A percentile compares a stretch with the other conserved stretches of the same genome.
Conservation (phyloP, 192 early-diverging fungal species). For the Paraglomus occultum region DNA sequence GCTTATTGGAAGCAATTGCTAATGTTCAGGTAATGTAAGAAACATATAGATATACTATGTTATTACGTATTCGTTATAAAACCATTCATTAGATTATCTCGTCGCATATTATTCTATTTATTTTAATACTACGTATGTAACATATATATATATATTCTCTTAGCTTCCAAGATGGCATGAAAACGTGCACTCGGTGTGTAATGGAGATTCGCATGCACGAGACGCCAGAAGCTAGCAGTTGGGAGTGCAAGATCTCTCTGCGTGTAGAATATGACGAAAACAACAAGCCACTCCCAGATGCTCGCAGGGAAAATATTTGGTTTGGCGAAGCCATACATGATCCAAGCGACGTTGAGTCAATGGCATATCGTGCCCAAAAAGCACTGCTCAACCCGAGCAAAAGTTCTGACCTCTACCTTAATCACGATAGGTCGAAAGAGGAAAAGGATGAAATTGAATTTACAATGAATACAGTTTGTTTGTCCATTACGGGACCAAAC, state of each 20-base stretch:
- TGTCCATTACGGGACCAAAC: constrained; percentile 51
- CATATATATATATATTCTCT: too few species aligned
- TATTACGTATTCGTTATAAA: neutral
- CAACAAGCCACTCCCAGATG: constrained; percentile 23
- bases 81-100: neutral
- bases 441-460: constrained; percentile 51
- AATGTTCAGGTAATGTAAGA: constrained; percentile 34
- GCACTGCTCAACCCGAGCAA: constrained; percentile 51
- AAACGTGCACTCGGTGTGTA: constrained; percentile 56
- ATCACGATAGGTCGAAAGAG: constrained; percentile 21
- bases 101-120: neutral
- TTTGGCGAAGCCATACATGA: constrained; percentile 39
- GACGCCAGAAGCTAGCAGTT: constrained; percentile 12
- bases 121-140: too few species aligned
- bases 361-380: constrained; percentile 53
- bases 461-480: constrained; percentile 49
- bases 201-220: constrained; percentile 50
- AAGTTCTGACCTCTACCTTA: constrained; percentile 7
- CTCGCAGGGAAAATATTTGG: constrained; percentile 37
- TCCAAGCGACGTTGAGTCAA: constrained; percentile 39
- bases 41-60: neutral
- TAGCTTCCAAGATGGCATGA: constrained; percentile 48
- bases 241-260: constrained; percentile 48
- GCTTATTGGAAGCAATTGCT: constrained; percentile 51
- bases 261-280: constrained; percentile 49